Evolutionary conservation across 176 grass and related monocot genomes (phyloP), one percentile per base, ranked within the genome.

Genomic region (Carex parvula): DNA sequence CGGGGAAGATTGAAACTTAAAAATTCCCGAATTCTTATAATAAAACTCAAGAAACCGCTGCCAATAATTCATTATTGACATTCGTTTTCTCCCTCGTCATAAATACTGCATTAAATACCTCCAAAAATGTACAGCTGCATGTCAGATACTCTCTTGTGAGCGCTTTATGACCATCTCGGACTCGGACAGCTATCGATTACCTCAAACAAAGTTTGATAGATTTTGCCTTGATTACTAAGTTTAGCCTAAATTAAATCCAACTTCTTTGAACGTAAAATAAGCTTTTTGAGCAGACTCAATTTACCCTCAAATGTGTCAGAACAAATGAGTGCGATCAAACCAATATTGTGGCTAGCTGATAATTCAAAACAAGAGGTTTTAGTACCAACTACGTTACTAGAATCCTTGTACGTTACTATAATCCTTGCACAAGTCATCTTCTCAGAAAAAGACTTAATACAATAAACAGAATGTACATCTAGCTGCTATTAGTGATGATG

Each of bases 401-500:
- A n/a, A n/a, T n/a, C n/a, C n/a, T n/a, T n/a, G n/a, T n/a, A n/a
- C n/a, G n/a, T n/a, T n/a, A n/a, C n/a, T n/a, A n/a, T n/a, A n/a
- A n/a, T 21, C 8, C 70, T 48, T 50, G 70, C 41, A 18, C 9
- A 73, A 50, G 41, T 2, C 20, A 53, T 52, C 18, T 62, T 62
- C 46, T 75, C 71, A 54, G 21, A 30, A 75, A 77, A 77, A 29
- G 20, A 56, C 71, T 77, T 32, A 6, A 33, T 56, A 82, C 80
- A 82, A 32, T 29, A 64, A 82, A 65, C 50, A 37, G 10, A 82
- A 82, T 82, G 61, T 50, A 82, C 79, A 82, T 2, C 35, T 60
- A 62, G 30, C 41, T 80, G 24, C 50, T 37, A 61, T 70, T 44
- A 44, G 7, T 70, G 37, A 39, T 41, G 22, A 80, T 12, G 35